Evolutionary conservation across 129 eudicot species (phyloP).

Genomic region (Pseudognaphalium luteoalbum): DNA sequence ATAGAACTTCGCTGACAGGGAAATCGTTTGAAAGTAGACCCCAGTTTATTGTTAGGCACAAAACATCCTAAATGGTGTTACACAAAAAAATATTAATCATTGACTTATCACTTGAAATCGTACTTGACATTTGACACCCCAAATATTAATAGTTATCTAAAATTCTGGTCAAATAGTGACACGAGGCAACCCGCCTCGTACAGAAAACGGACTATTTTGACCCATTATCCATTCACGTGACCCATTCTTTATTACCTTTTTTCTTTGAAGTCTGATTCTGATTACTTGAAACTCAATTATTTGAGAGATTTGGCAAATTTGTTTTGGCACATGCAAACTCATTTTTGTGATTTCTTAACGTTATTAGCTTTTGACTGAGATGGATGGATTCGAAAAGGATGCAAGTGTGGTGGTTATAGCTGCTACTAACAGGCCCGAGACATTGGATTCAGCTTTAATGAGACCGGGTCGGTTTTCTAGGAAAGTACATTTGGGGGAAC

Average conservation of each 20-base stretch:
- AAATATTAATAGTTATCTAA: no score
- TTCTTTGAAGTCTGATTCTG: background rate
- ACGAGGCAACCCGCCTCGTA: background rate
- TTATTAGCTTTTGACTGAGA: slow-evolving; percentile 53
- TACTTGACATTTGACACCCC: background rate
- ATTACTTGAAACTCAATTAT: background rate
- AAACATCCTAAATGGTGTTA: background rate
- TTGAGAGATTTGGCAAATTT: background rate
- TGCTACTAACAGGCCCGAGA: slow-evolving; percentile 57
- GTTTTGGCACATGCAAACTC: background rate
- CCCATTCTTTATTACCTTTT: background rate
- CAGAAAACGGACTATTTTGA: background rate
- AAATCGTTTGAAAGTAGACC: background rate
- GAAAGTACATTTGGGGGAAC: slow-evolving; percentile 52
- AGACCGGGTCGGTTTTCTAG: slow-evolving; percentile 62
- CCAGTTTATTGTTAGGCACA: background rate
- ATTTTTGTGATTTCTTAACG: background rate
- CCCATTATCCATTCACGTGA: background rate
- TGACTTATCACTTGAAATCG: background rate
- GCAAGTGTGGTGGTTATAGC: slow-evolving; percentile 54
- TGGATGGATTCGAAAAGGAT: slow-evolving; percentile 60
- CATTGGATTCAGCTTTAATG: slow-evolving; percentile 48
- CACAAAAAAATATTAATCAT: background rate
- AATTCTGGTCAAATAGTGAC: background rate
- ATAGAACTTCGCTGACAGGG: background rate